Conservation (phyloP, 345 rosid species). For the Rhodamnia argentea region DNA sequence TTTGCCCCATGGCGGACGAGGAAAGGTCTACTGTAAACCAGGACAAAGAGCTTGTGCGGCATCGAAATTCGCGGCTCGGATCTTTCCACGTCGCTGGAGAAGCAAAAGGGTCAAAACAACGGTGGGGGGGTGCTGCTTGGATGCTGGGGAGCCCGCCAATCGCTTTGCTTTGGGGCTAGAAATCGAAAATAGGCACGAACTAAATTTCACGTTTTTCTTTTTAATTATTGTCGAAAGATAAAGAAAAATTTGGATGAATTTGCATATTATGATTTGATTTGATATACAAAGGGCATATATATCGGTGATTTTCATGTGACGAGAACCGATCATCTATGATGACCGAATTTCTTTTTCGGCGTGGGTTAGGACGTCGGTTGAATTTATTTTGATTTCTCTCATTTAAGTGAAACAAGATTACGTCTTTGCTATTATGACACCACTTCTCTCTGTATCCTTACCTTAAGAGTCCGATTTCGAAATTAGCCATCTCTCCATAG, state of each 20-base stretch:
- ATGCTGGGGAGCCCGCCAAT: too few species aligned
- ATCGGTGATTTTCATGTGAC: too few species aligned
- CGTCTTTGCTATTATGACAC: neutral
- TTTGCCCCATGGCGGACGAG: neutral
- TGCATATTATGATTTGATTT: too few species aligned
- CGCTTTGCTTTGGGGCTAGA: neutral
- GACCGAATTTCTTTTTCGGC: too few species aligned
- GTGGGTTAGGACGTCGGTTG: fast-evolving
- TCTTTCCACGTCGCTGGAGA: neutral
- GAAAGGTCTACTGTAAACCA: neutral
- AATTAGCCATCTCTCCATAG: neutral
- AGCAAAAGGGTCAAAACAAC: neutral
- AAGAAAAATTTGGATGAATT: neutral
- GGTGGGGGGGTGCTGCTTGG: neutral
- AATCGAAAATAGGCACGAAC: neutral
- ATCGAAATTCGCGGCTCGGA: neutral
- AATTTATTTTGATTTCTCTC: neutral
- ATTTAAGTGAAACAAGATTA: neutral
- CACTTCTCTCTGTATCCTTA: neutral
- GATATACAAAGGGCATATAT: too few species aligned
- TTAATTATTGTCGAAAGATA: neutral
- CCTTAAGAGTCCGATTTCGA: neutral
- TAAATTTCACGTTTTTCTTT: neutral
- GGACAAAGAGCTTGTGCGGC: neutral
- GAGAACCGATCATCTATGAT: too few species aligned